Evolutionary conservation across 1,284 basidiomycete species (phyloP).

Genomic region (Sporisorium graminicola): DNA sequence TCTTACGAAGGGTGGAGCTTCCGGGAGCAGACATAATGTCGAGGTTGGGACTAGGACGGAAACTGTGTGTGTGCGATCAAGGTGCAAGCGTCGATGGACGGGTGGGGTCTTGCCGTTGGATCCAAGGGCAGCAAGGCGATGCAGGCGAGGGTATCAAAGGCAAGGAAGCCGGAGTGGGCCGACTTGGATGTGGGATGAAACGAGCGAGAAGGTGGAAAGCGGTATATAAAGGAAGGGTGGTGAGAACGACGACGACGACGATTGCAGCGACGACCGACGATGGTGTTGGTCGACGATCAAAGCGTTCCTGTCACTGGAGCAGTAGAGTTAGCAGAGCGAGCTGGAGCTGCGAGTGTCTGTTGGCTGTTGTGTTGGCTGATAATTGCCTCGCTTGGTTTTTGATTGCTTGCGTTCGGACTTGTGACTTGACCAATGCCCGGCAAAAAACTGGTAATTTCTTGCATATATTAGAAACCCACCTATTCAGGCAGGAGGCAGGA

Average conservation of each 20-base stretch:
- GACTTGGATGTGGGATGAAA: not conserved
- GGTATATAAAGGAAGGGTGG: not conserved
- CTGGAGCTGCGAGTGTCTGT: not conserved
- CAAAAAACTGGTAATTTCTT: not conserved
- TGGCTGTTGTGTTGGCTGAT: not conserved
- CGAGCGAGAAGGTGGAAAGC: not conserved
- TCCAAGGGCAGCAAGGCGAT: not conserved
- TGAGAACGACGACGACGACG: not conserved
- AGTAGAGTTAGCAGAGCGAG: not conserved
- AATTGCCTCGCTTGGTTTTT: not conserved
- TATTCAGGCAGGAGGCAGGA: not conserved
- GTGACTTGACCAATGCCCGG: not conserved
- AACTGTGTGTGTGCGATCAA: not conserved
- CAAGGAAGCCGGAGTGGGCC: not conserved
- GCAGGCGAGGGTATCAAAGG: not conserved
- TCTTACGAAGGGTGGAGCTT: slow-evolving; percentile 60
- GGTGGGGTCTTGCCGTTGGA: not conserved
- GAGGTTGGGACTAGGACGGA: too few relatives aligned
- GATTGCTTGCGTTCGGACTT: not conserved
- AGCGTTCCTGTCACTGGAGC: not conserved
- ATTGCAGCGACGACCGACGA: not conserved
- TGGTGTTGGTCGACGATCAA: not conserved
- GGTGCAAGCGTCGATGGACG: not conserved
- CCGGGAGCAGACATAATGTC: slow-evolving; percentile 45
- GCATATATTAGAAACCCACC: not conserved